phyloP scores from a whole-genome alignment of 306 rosid species.

The Fragaria vesca region DNA sequence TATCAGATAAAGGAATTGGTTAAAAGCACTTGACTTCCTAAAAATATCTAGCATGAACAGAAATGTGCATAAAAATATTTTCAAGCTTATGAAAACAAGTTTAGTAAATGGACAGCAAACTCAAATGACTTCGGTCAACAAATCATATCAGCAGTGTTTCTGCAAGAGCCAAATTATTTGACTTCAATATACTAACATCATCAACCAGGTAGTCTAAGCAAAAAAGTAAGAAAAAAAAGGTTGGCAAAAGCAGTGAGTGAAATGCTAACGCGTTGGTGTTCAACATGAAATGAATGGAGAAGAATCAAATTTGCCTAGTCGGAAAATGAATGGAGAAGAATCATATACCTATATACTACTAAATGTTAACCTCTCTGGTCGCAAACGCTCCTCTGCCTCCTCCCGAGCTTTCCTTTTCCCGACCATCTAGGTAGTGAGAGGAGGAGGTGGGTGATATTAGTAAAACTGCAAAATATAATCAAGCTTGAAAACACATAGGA shows the following conservation, averaged over 20 bases:
- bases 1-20: neutral
- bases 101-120: slow-evolving; percentile 8
- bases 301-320: slow-evolving; percentile 22
- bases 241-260: slow-evolving; percentile 3
- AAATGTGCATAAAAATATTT: neutral
- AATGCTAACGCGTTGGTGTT: slow-evolving; percentile 9
- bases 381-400: too few species aligned
- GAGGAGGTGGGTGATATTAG: neutral
- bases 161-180: neutral
- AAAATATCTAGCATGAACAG: slow-evolving; percentile 1
- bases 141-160: neutral
- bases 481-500: neutral
- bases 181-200: slow-evolving; percentile 1
- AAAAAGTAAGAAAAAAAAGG: neutral
- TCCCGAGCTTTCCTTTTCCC: too few species aligned
- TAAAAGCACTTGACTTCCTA: neutral
- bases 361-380: too few species aligned
- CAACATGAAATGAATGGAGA: slow-evolving; percentile 5
- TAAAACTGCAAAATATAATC: neutral
- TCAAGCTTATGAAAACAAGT: neutral
- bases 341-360: too few species aligned
- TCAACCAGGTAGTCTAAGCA: slow-evolving; percentile 9
- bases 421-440: too few species aligned
- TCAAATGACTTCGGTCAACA: slow-evolving; percentile 3
- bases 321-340: slow-evolving; percentile 1